These are phyloP conservation scores for Gastrolobium bilobum DNA, from an alignment of 306 rosid genomes.

Conservation along the genomic window DNA sequence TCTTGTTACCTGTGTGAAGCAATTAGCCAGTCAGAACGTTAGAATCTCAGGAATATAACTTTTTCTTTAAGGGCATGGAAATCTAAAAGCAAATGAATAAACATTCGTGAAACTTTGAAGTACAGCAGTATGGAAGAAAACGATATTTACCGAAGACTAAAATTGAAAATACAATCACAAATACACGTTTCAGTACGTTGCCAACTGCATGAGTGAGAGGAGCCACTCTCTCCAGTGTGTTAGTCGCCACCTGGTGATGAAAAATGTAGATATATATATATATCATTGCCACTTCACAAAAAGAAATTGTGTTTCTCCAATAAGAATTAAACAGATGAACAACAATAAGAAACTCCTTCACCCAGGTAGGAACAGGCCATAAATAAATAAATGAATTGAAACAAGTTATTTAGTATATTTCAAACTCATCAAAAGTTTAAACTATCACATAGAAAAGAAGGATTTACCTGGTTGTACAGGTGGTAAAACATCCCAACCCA, in stretches of 20 bases:
- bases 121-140: constrained; percentile 1
- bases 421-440: constrained; percentile 37
- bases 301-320: background rate
- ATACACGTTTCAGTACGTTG: constrained; percentile 94
- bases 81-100: background rate
- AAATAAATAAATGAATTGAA: constrained; percentile 9
- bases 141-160: constrained; percentile 70
- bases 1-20: constrained; percentile 80
- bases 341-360: constrained; percentile 9
- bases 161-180: constrained; percentile 94
- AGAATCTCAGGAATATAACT: constrained; percentile 12
- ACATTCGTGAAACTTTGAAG: background rate
- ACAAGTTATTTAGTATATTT: background rate
- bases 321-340: background rate
- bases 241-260: constrained; percentile 79
- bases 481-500: constrained; percentile 99
- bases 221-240: constrained; percentile 97
- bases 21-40: constrained; percentile 35
- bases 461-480: constrained; percentile 90
- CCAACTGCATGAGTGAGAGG: constrained; percentile 99
- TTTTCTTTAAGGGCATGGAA: background rate
- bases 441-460: background rate
- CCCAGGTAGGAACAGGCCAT: background rate
- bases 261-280: constrained; percentile 18
- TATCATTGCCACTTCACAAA: constrained; percentile 20